A percentile compares a stretch with the other conserved stretches of the same genome.
Conservation (phyloP, 2,329 filamentous ascomycete genomes). For the Neobulgaria alba region DNA sequence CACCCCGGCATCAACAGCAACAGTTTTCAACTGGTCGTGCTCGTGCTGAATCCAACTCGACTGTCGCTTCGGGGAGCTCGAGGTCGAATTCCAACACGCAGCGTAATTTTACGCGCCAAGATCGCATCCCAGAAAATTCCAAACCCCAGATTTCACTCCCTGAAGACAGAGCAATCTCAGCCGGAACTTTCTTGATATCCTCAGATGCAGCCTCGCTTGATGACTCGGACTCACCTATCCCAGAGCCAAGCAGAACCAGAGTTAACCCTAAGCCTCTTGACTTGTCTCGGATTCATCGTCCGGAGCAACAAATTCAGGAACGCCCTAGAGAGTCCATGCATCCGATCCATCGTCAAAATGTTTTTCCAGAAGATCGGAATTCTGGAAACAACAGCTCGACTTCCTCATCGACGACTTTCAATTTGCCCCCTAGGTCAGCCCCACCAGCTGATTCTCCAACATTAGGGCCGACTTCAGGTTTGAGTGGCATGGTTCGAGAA, state of each 20-base stretch:
- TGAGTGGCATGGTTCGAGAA: constrained; percentile 75
- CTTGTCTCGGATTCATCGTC: constrained; percentile 19
- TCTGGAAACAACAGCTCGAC: constrained; percentile 1
- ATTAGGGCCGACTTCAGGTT: constrained; percentile 58
- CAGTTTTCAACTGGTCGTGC: constrained; percentile 30
- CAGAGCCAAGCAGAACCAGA: constrained; percentile 5
- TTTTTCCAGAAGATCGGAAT: constrained; percentile 3
- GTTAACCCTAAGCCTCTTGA: constrained; percentile 13
- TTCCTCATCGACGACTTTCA: constrained; percentile 2
- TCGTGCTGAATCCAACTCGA: constrained; percentile 39
- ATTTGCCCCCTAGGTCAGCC: constrained; percentile 3
- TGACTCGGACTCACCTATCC: constrained; percentile 9
- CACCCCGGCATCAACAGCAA: constrained; percentile 15
- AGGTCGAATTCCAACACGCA: constrained; percentile 39
- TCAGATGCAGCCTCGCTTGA: constrained; percentile 14
- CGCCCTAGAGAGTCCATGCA: constrained; percentile 25
- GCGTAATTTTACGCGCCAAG: constrained; percentile 24
- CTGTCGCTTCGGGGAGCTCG: constrained; percentile 35
- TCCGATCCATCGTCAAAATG: constrained; percentile 18
- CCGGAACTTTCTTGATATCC: constrained; percentile 23
- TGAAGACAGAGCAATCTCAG: constrained; percentile 11
- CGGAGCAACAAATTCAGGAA: constrained; percentile 18
- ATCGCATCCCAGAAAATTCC: constrained; percentile 16
- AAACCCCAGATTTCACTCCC: constrained; percentile 10
- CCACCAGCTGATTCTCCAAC: constrained; percentile 62